A percentile compares a stretch with the other conserved stretches of the same genome.
phyloP scores from a whole-genome alignment of 148 eudicot species.

The Vaccinium macrocarpon region DNA sequence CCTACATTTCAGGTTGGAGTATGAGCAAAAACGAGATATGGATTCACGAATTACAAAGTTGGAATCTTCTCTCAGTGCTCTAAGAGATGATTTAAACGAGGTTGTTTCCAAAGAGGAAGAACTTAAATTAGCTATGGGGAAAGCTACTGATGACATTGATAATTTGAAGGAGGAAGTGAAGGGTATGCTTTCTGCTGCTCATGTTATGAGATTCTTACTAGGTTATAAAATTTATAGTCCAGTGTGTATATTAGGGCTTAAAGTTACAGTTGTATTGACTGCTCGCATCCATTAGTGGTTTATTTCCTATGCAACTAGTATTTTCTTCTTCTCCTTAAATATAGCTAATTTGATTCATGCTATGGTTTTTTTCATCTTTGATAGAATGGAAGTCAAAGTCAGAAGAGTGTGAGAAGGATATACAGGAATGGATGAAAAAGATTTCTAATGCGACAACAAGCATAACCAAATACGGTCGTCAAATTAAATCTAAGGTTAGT shows the following conservation, averaged over 20 bases:
- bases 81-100: slow-evolving; percentile 46
- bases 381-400: slow-evolving; percentile 77
- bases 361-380: slow-evolving; percentile 5
- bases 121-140: slow-evolving; percentile 54
- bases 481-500: slow-evolving; percentile 75
- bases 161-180: slow-evolving; percentile 55
- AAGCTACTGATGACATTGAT: slow-evolving; percentile 60
- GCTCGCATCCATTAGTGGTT: neutral
- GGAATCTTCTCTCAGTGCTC: slow-evolving; percentile 55
- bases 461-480: slow-evolving; percentile 71
- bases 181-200: slow-evolving; percentile 41
- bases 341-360: neutral
- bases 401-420: slow-evolving; percentile 82
- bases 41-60: slow-evolving; percentile 76
- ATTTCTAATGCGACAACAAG: slow-evolving; percentile 81
- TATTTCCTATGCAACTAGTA: neutral
- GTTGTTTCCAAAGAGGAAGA: slow-evolving; percentile 52
- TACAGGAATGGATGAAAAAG: slow-evolving; percentile 76
- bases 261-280: neutral
- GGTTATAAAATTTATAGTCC: neutral
- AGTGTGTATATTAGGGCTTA: neutral
- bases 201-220: neutral
- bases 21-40: slow-evolving; percentile 85
- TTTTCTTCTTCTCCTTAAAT: neutral
- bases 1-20: slow-evolving; percentile 63